Conservation (phyloP, 2,329 filamentous ascomycete genomes). For the Seiridium unicorne region DNA sequence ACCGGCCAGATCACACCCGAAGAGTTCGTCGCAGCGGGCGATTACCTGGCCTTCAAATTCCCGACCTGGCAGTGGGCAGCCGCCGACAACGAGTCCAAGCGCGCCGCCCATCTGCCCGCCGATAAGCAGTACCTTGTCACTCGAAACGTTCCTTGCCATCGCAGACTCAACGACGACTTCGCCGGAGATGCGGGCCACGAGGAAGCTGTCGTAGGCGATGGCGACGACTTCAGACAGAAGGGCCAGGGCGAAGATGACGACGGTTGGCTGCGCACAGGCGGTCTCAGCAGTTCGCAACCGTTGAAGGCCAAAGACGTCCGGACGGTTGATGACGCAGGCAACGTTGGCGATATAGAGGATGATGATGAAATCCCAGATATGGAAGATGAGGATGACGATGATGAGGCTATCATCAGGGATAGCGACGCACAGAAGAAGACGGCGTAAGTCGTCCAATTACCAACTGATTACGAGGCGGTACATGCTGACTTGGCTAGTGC, state of each 20-base stretch:
- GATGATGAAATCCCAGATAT: constrained; percentile 93
- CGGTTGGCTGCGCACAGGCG: constrained; percentile 89
- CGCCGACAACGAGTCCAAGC: constrained; percentile 76
- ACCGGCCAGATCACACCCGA: constrained; percentile 96
- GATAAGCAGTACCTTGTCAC: constrained; percentile 97
- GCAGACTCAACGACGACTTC: constrained; percentile 89
- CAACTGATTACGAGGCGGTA: too few species aligned
- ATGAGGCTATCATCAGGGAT: constrained; percentile 93
- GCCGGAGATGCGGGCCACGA: constrained; percentile 84
- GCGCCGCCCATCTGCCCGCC: constrained; percentile 76
- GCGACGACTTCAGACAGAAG: constrained; percentile 58
- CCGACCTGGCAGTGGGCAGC: constrained; percentile 97
- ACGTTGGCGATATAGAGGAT: constrained; percentile 74
- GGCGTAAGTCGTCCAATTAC: constrained; percentile 33
- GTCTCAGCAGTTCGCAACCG: constrained; percentile 71
- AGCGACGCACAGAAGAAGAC: constrained; percentile 47
- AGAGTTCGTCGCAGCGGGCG: constrained; percentile 92
- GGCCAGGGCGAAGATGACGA: constrained; percentile 68
- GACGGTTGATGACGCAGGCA: constrained; percentile 86
- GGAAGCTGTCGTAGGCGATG: constrained; percentile 81
- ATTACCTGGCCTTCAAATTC: constrained; percentile 99
- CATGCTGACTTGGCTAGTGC: constrained; percentile 50
- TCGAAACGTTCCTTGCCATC: constrained; percentile 89
- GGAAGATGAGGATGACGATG: constrained; percentile 95
- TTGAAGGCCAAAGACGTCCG: constrained; percentile 77